Base-by-base conservation (phyloP, 768 basidiomycete genomes). In the Terana coerulea region DNA sequence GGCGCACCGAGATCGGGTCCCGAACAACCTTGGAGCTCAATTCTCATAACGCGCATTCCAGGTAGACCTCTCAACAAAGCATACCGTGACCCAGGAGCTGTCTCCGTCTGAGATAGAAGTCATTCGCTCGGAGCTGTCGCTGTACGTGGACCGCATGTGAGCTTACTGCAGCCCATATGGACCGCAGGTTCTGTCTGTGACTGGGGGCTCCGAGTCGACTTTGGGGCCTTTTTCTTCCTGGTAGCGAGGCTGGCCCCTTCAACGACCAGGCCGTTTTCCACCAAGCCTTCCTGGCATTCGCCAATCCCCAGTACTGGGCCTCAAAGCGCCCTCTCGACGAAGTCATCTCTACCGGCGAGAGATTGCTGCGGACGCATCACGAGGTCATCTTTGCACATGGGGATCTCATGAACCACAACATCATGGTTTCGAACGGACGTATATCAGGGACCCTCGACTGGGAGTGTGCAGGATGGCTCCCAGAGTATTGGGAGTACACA, bases 401-500 rank as follows among this genome's bases (percentile, higher is more conserved):
- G 5, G 52, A 54, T 29, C 52, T 54, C 28, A 15, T 39, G 19
- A 9, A 5, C 3, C 51, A 45, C 30, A 47, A 52, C 33, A 47
- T 52, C 44, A 22, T 52, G 33, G 33, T 52, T 5, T 28, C 17
- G 9, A 25, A 54, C 29, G 47, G 52, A 14, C 52, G 28, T 15
- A 12, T 54, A 24, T 40, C 52, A 8, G 47, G 47, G 3, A 47
- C 49, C 26, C 25, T 54, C n/a, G 47, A 54, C 47, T 54, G 47
- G 52, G 52, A 49, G 25, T 37, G 19, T 34, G 25, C 52, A 12
- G 52, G 52, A 7, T 54, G 52, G 52, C 17, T 49, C 3, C 52
- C 52, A 12, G 46, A 48, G 28, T 40, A 54, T 22, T 54, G 52
- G 52, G 50, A 45, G 17, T 52, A 52, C 25, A 36, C 43, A 4